Conservation (phyloP, 768 basidiomycete species). For the Boletus huronensis region DNA sequence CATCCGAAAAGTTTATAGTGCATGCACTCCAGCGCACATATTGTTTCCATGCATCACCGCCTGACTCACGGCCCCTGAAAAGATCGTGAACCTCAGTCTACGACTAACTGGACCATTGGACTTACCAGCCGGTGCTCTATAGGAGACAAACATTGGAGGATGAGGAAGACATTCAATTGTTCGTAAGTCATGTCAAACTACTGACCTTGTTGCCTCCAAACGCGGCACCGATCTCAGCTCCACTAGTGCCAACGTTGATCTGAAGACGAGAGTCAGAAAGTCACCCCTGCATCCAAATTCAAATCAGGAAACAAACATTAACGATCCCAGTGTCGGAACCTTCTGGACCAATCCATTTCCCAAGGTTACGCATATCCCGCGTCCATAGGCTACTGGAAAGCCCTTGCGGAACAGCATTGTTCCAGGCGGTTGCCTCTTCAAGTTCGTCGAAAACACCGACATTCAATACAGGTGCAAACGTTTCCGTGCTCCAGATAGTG, state of each 20-base stretch:
- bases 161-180: constrained; percentile 13
- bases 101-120: constrained; percentile 11
- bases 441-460: constrained; percentile 84
- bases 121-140: constrained; percentile 82
- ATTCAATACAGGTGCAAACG: constrained; percentile 87
- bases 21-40: constrained; percentile 91
- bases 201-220: constrained; percentile 92
- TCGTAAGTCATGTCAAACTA: constrained; percentile 7
- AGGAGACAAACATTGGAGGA: constrained; percentile 10
- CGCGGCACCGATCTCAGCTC: constrained; percentile 77
- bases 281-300: not conserved
- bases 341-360: constrained; percentile 87
- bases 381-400: constrained; percentile 92
- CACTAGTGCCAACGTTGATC: constrained; percentile 67
- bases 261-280: constrained; percentile 22
- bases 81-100: constrained; percentile 20
- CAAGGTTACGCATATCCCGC: constrained; percentile 73
- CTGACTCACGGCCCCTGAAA: constrained; percentile 88
- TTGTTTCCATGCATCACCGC: constrained; percentile 99
- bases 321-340: constrained; percentile 93
- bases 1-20: constrained; percentile 90
- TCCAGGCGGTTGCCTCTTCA: constrained; percentile 84
- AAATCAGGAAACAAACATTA: constrained; percentile 53
- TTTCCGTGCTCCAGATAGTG: constrained; percentile 72
- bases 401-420: constrained; percentile 90